Percentiles rank a stretch among this genome's conserved stretches.
Conservation (phyloP, 228 moss, liverwort and hornwort species). For the Sphagnum fallax region DNA sequence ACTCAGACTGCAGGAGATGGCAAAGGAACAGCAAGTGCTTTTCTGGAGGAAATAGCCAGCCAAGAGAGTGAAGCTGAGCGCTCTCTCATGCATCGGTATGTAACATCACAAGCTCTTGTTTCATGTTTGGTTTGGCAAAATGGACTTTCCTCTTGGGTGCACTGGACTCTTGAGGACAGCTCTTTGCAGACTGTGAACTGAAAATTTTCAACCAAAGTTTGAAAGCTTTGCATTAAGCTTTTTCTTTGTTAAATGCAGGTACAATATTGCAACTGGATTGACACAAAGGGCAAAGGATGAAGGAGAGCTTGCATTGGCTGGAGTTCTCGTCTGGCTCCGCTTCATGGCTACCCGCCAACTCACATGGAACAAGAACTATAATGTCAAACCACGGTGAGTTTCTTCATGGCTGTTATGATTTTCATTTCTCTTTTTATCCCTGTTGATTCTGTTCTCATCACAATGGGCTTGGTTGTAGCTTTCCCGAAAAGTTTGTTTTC, state of each 20-base stretch:
- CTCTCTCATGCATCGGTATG: constrained; percentile 91
- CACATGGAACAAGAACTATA: constrained; percentile 95
- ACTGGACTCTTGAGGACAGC: background rate
- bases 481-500: no score
- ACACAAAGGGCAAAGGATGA: constrained; percentile 67
- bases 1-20: constrained; percentile 65
- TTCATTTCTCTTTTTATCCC: background rate
- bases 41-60: constrained; percentile 72
- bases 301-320: constrained; percentile 82
- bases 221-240: no score
- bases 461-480: no score
- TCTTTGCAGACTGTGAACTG: no score
- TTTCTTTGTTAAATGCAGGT: constrained; percentile 21
- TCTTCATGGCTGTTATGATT: background rate
- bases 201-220: no score
- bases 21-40: constrained; percentile 68
- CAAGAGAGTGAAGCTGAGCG: constrained; percentile 93
- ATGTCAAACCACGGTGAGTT: constrained; percentile 80
- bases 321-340: constrained; percentile 88
- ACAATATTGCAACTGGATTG: constrained; percentile 74
- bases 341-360: constrained; percentile 92
- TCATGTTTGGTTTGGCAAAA: background rate
- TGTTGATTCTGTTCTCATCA: no score
- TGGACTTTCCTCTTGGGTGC: background rate
- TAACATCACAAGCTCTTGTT: background rate